Evolutionary conservation across 345 rosid genomes (phyloP), one percentile per base, ranked within the genome.

Genomic region (Hibiscus mutabilis): DNA sequence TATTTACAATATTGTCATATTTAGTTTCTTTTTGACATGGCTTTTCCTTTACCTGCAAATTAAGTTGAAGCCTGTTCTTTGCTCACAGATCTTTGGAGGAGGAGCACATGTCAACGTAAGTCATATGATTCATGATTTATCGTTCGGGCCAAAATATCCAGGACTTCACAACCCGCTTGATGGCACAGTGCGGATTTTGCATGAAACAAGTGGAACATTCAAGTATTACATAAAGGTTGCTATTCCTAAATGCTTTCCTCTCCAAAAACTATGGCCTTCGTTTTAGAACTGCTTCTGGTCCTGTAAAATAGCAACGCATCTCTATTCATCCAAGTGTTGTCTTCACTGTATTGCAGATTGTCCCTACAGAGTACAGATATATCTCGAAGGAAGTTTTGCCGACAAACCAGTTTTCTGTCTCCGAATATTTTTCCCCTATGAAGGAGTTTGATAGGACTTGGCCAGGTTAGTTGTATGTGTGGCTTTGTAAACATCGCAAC

Each of bases 151-250:
- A 6, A 84, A 92, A 70, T 96, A 91, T 80, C 99, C 96, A 0
- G 98, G 99, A 74, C 73, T 89, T 77, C 98, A 91, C 86, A 96
- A 96, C 74, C 99, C 99, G 31, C 91, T 96, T 64, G 98, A 96
- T 77, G 98, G 78, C 61, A 96, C 97, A 1, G 75, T 14, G 42
- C 84, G 98, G 70, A 79, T 85, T 70, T 84, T 92, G 76, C 97
- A 81, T 63, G 86, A 81, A 14, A 67, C 91, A 52, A 96, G 96
- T 76, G 98, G 99, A 82, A 87, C 89, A 71, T 96, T 96, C 86
- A 92, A 96, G 76, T 92, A 96, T 79, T 96, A 88, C 82, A 92
- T 96, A 57, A 96, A 96, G 98, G 99, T 90, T 74, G 60, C 80
- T 71, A 51, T 59, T 33, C 0, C 6, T 40, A 0, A 16, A 49